Conservation (phyloP, 1,284 basidiomycete genomes). For the Marasmius oreades region DNA sequence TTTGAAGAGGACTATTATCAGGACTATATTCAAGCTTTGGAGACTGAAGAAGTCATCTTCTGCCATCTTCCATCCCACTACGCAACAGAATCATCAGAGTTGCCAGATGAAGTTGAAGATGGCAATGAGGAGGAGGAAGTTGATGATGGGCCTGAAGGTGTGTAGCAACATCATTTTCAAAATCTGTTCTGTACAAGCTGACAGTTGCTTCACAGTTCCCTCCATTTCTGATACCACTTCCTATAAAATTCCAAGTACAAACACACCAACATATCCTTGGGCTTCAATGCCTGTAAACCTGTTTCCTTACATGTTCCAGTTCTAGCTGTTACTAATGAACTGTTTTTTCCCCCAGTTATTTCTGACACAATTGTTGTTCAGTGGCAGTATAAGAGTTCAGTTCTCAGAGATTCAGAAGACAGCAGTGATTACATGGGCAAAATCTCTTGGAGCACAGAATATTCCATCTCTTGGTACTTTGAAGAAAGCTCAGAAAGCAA, state of each 20-base stretch:
- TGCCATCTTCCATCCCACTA: background rate
- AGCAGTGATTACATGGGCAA: slow-evolving; percentile 26
- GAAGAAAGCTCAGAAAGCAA: background rate
- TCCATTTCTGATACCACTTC: background rate
- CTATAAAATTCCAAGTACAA: background rate
- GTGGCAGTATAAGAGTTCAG: slow-evolving; percentile 17
- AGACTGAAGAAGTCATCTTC: background rate
- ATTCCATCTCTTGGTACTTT: slow-evolving; percentile 21
- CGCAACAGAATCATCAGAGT: background rate
- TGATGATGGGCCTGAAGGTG: no score
- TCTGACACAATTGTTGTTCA: slow-evolving; percentile 25
- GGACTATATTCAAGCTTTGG: background rate
- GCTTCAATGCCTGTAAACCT: background rate
- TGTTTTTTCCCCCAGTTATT: slow-evolving; percentile 14
- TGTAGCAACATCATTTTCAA: no score
- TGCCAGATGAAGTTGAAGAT: background rate
- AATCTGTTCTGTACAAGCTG: no score
- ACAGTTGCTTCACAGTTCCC: background rate
- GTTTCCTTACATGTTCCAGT: background rate
- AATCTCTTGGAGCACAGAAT: no score
- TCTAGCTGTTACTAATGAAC: background rate
- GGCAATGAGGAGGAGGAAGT: background rate
- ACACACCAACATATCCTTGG: background rate
- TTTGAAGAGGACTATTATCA: background rate
- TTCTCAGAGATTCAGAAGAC: slow-evolving; percentile 26